Conservation (phyloP, 768 basidiomycete species). For the Mycena rebaudengoi region DNA sequence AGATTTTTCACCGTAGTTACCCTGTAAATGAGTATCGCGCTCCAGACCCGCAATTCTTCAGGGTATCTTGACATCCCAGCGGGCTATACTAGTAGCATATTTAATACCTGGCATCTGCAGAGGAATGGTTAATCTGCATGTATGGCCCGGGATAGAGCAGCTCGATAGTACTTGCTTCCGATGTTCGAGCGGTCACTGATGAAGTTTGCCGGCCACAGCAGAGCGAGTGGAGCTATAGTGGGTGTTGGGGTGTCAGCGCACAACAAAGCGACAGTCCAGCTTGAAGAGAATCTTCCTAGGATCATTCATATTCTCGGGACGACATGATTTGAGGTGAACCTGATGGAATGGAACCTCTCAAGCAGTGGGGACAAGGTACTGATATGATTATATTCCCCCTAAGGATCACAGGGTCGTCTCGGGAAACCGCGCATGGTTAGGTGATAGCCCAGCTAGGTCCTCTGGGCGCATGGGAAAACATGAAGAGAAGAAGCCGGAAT, state of each 20-base stretch:
- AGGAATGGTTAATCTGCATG: not conserved
- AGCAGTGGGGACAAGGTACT: too few species aligned
- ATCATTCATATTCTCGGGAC: conserved; percentile 16
- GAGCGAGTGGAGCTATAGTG: conserved; percentile 63
- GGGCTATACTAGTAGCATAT: not conserved
- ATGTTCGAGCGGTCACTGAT: conserved; percentile 69
- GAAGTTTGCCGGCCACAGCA: conserved; percentile 61
- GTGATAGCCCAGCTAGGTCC: too few species aligned
- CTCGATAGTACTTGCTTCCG: conserved; percentile 45
- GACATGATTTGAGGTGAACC: too few species aligned
- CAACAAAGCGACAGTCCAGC: conserved; percentile 61
- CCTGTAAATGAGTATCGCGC: conserved; percentile 59
- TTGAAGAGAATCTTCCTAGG: conserved; percentile 60
- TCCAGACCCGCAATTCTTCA: conserved; percentile 69
- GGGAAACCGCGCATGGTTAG: too few species aligned
- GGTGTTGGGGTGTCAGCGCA: too few species aligned
- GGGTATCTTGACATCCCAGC: not conserved
- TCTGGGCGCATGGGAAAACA: too few species aligned
- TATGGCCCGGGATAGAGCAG: too few species aligned
- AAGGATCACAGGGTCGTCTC: too few species aligned
- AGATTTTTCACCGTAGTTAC: too few species aligned
- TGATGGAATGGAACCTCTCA: too few species aligned
- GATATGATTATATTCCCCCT: too few species aligned
- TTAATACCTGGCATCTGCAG: conserved; percentile 56
- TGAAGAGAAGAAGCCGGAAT: too few species aligned